Base-by-base conservation (phyloP, 192 early-diverging fungal genomes). In the Backusella tuberculispora region DNA sequence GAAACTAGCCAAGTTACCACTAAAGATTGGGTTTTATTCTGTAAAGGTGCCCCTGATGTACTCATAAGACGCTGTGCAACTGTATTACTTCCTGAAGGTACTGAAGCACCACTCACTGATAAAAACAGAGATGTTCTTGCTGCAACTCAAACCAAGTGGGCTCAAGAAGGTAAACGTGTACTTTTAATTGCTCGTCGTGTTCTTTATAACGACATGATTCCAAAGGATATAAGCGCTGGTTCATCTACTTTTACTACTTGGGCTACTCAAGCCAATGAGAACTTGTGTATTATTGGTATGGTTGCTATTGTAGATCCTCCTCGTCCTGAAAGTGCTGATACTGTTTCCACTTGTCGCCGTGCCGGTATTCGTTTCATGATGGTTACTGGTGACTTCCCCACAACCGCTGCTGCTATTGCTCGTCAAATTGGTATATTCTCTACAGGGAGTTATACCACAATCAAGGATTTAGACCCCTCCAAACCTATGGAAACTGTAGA, bases 271-370 rank as follows among this genome's bases (percentile, higher is more conserved):
- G 68, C 79, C 21, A 79, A 76, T 60, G 74, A 82, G 38, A 81
- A 81, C 14, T 86, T 97, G 47, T 88, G 87, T 63, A 78, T 93
- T 38, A 78, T 96, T 41, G 96, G 93, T 2, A 77, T 97, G 37
- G 83, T 93, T 38, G 92, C 88, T 10, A 95, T 98, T 74, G 84
- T 90, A 41, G 96, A 97, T 77, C 96, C 95, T 63, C 95, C 94
- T 46, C 90, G 95, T 41, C 78, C 84, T 21, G 95, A 95, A 77
- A 91, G 89, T 56, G 83, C 83, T 5, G 80, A 84, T 14, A 85
- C 91, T 6, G 89, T 98, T 37, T 78, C 73, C 21, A 85, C 73
- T 0, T 89, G 89, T 73, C 87, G 88, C 48, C 63, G 75, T 19
- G 95, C 95, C 5, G 90, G 91, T 37, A 80, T 95, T 48, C 88